Conservation (phyloP, 2,329 filamentous ascomycete genomes). For the Xylariaceae sp. region DNA sequence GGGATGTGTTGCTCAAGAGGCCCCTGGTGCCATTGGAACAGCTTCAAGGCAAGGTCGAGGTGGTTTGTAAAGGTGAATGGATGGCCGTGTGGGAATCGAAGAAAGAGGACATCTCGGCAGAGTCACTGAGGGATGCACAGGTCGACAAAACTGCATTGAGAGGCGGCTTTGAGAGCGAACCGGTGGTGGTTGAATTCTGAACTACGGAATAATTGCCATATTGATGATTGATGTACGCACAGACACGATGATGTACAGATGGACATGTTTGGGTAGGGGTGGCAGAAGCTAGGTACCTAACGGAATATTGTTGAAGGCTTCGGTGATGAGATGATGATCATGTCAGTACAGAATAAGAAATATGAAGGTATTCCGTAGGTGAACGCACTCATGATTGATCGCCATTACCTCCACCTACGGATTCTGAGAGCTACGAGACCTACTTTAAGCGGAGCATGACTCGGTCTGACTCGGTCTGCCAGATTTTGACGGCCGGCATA, state of each 20-base stretch:
- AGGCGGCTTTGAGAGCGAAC: slow-evolving; percentile 26
- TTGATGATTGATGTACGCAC: too few relatives aligned
- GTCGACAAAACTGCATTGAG: slow-evolving; percentile 22
- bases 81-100: slow-evolving; percentile 33
- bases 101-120: slow-evolving; percentile 22
- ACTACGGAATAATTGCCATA: too few relatives aligned
- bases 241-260: too few relatives aligned
- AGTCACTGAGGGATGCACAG: slow-evolving; percentile 22
- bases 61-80: slow-evolving; percentile 38
- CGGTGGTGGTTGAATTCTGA: slow-evolving; percentile 24
- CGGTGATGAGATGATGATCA: not conserved
- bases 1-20: slow-evolving; percentile 36
- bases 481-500: not conserved
- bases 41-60: slow-evolving; percentile 31
- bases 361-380: too few relatives aligned
- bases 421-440: too few relatives aligned
- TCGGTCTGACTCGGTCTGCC: not conserved
- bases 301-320: not conserved
- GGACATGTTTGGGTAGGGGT: too few relatives aligned
- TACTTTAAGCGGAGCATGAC: not conserved
- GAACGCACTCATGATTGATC: too few relatives aligned
- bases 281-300: too few relatives aligned
- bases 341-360: too few relatives aligned
- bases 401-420: too few relatives aligned
- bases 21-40: slow-evolving; percentile 34